Percentiles rank a stretch among this genome's conserved stretches.
Conservation (phyloP, 2,329 filamentous ascomycete species). For the Dothistroma pini region DNA sequence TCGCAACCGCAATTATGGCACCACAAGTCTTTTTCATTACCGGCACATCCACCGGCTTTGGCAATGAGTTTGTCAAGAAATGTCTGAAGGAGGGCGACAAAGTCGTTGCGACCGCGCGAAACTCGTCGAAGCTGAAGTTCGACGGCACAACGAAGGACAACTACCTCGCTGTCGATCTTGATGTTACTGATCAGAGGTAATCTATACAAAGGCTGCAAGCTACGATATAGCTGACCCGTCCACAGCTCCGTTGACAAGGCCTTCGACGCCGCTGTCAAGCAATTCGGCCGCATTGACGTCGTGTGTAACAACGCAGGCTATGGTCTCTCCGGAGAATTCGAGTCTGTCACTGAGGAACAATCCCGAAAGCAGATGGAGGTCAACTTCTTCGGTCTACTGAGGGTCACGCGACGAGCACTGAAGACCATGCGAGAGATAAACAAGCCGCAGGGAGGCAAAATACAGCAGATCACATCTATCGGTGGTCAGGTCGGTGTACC, state of each 20-base stretch:
- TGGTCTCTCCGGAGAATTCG: slow-evolving; percentile 52
- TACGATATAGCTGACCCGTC: slow-evolving; percentile 38
- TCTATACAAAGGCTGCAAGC: slow-evolving; percentile 30
- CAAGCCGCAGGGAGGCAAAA: slow-evolving; percentile 47
- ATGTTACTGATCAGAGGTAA: slow-evolving; percentile 45
- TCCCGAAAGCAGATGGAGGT: slow-evolving; percentile 55
- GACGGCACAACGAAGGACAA: slow-evolving; percentile 45
- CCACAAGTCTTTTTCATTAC: slow-evolving; percentile 48
- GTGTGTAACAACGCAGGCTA: slow-evolving; percentile 51
- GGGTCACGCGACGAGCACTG: slow-evolving; percentile 49
- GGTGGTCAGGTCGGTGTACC: slow-evolving; percentile 46
- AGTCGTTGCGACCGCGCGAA: slow-evolving; percentile 46
- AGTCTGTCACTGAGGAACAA: slow-evolving; percentile 49
- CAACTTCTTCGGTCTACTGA: slow-evolving; percentile 57
- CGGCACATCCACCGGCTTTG: slow-evolving; percentile 47
- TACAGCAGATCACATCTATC: slow-evolving; percentile 56
- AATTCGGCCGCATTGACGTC: slow-evolving; percentile 56
- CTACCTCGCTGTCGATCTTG: slow-evolving; percentile 49
- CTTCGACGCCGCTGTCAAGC: slow-evolving; percentile 44
- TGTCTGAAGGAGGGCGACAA: slow-evolving; percentile 43
- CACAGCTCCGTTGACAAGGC: slow-evolving; percentile 44
- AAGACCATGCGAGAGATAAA: slow-evolving; percentile 45
- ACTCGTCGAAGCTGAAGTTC: slow-evolving; percentile 41
- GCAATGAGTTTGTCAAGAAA: slow-evolving; percentile 43
- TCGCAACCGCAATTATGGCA: slow-evolving; percentile 31